Evolutionary conservation across 2,329 filamentous ascomycete genomes (phyloP), one percentile per base, ranked within the genome.

Genomic region (Thielaviopsis euricoi): DNA sequence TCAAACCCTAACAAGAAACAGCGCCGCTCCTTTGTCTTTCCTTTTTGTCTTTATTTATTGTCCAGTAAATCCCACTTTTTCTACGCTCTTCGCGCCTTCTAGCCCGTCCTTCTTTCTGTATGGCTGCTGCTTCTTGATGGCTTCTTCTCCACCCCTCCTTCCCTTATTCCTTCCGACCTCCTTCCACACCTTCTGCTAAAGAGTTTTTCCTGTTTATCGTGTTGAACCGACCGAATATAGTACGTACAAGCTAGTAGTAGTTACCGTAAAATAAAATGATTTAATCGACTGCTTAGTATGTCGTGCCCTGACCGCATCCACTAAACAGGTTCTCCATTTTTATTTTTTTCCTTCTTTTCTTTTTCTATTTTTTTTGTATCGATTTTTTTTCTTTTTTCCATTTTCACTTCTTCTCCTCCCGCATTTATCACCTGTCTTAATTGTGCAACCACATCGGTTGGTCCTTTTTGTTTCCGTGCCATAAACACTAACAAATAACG

Each of bases 401-500:
- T 33, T 33, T 33, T 10, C 12, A 26, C 25, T 26, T 4, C 19
- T 52, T 25, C 13, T 52, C 50, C 6, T 25, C 26, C 26, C 26
- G 22, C n/a, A 62, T 62, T 62, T 65, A 62, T 64, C 61, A n/a
- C 43, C 10, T 48, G 43, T 10, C 9, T 48, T 48, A 21, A 48
- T 48, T 48, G 43, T 48, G 7, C 43, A 48, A 48, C 43, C 15
- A 63, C 60, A 61, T 62, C 63, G 64, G 63, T 62, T 66, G 64
- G 64, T 63, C 62, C 60, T 63, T 64, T 64, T 65, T 60, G 62
- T 63, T 62, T 52, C 29, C 10, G 26, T 52, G 26, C 26, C 22
- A 13, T n/a, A 26, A 17, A 22, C 6, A 25, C 25, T 22, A n/a
- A 5, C 15, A 13, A n/a, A 7, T 26, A 26, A 26, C 25, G 25